Percentiles rank a stretch among this genome's conserved stretches.
Conservation (phyloP, 768 basidiomycete genomes). For the Auriscalpium orientale region DNA sequence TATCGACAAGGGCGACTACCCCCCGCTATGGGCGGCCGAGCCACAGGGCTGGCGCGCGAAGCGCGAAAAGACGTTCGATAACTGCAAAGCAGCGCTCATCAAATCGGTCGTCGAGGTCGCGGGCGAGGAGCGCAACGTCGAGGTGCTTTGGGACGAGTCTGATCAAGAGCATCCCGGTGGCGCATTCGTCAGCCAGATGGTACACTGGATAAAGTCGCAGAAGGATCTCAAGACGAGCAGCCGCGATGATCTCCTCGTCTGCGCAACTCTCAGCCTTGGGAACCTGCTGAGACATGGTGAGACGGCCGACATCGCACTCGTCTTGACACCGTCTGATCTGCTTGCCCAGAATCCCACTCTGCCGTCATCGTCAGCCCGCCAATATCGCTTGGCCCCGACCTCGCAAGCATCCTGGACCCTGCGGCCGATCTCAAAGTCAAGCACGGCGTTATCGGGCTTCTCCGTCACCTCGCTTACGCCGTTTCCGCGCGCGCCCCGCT, state of each 20-base stretch:
- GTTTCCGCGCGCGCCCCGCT: constrained; percentile 51
- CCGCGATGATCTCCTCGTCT: constrained; percentile 75
- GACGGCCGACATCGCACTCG: constrained; percentile 2
- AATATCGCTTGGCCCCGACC: constrained; percentile 53
- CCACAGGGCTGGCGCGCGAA: constrained; percentile 40
- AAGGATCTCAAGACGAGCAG: constrained; percentile 29
- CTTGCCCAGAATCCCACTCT: constrained; percentile 46
- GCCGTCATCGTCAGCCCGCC: constrained; percentile 42
- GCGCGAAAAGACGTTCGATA: constrained; percentile 67
- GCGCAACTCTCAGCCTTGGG: constrained; percentile 75
- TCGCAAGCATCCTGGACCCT: constrained; percentile 57
- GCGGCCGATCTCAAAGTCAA: constrained; percentile 73
- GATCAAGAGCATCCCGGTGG: constrained; percentile 55
- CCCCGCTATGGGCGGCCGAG: constrained; percentile 49
- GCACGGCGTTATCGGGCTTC: constrained; percentile 79
- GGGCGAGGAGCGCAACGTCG: constrained; percentile 72
- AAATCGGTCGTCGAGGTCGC: constrained; percentile 82
- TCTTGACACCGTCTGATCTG: constrained; percentile 6
- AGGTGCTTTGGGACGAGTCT: constrained; percentile 68
- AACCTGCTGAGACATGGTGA: constrained; percentile 74
- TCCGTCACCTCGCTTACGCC: constrained; percentile 77
- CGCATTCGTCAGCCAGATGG: constrained; percentile 63
- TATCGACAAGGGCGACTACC: constrained; percentile 65
- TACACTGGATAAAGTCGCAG: constrained; percentile 64
- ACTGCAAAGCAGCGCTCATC: constrained; percentile 80